Percentiles rank a stretch among this genome's conserved stretches.
Evolutionary conservation across 1,139 yeast genomes (phyloP).

Genomic region (Taiozyma onychis): DNA sequence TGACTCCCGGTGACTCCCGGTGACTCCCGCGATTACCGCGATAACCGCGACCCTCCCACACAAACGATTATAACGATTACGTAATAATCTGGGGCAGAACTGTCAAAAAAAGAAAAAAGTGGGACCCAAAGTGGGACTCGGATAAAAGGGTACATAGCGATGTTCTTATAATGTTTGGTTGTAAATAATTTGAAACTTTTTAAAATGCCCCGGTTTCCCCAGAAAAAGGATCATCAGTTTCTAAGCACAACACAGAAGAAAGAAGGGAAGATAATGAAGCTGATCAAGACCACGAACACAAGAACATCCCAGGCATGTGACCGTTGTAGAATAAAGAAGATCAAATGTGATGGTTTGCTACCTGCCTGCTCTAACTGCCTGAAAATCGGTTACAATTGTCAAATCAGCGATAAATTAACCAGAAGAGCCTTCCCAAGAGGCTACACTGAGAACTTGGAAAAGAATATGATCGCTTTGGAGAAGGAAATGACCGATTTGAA

Average conservation of each 20-base stretch:
- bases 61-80: neutral
- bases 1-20: neutral
- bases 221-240: too few species aligned
- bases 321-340: slow-evolving; percentile 69
- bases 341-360: slow-evolving; percentile 66
- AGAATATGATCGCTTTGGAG: slow-evolving; percentile 53
- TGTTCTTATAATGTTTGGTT: too few species aligned
- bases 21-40: neutral
- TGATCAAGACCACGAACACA: slow-evolving; percentile 24
- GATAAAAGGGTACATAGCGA: neutral
- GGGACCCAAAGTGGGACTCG: neutral
- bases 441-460: slow-evolving; percentile 68
- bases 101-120: neutral
- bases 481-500: slow-evolving; percentile 40
- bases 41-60: too few species aligned
- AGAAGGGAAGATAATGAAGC: slow-evolving; percentile 8
- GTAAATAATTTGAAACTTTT: neutral
- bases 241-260: too few species aligned
- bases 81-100: neutral
- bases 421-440: slow-evolving; percentile 74
- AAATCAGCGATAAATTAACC: slow-evolving; percentile 65
- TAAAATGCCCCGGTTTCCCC: too few species aligned
- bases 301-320: slow-evolving; percentile 77
- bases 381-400: slow-evolving; percentile 60
- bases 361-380: slow-evolving; percentile 64